Percentiles rank a stretch among this genome's conserved stretches.
phyloP scores from a whole-genome alignment of 352 stramenopile species.

The Blastocystis sp. region DNA sequence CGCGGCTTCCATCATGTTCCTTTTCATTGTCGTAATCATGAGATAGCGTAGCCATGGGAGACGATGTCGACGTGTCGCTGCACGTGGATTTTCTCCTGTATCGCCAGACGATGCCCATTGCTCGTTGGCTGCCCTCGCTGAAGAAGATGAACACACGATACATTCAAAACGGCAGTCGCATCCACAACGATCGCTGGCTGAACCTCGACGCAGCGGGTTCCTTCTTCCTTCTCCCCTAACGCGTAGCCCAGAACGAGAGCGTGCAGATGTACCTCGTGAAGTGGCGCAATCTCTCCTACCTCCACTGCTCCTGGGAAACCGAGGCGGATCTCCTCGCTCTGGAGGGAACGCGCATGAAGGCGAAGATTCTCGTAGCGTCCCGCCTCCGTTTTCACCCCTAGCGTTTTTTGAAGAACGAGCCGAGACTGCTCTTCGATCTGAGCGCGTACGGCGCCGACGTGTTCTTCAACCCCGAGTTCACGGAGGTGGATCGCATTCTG shows the following conservation, averaged over 20 bases:
- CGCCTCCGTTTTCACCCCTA: neutral
- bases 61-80: slow-evolving; percentile 35
- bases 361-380: slow-evolving; percentile 57
- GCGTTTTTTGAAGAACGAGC: slow-evolving; percentile 57
- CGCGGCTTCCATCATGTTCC: slow-evolving; percentile 40
- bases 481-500: slow-evolving; percentile 86
- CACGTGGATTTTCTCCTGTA: slow-evolving; percentile 59
- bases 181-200: slow-evolving; percentile 55
- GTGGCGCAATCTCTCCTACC: slow-evolving; percentile 86
- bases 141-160: slow-evolving; percentile 73
- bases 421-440: slow-evolving; percentile 56
- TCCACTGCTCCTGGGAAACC: slow-evolving; percentile 88
- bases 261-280: slow-evolving; percentile 86
- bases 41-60: slow-evolving; percentile 27
- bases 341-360: slow-evolving; percentile 57
- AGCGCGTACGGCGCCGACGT: slow-evolving; percentile 79
- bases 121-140: slow-evolving; percentile 8
- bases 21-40: neutral
- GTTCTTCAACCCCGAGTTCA: slow-evolving; percentile 88
- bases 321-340: slow-evolving; percentile 79
- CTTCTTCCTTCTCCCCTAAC: neutral
- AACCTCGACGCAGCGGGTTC: slow-evolving; percentile 4
- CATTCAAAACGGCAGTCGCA: slow-evolving; percentile 17
- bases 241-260: slow-evolving; percentile 41
- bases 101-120: slow-evolving; percentile 58